phyloP scores from a whole-genome alignment of 2,329 filamentous ascomycete genomes.

The Venturiaceae sp. region DNA sequence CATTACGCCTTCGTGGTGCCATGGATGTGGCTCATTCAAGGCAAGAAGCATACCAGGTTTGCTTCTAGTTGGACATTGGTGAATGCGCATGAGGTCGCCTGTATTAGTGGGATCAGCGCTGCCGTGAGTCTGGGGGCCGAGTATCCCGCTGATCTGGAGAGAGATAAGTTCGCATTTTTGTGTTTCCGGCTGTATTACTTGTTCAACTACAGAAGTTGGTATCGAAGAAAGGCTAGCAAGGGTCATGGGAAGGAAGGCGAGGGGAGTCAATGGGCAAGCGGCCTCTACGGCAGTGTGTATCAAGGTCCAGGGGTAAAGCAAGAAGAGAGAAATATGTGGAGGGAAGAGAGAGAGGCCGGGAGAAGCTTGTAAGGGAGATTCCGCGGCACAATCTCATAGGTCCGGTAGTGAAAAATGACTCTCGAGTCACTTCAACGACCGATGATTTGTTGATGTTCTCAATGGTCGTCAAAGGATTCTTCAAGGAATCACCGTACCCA shows the following conservation, averaged over 20 bases:
- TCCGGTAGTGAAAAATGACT: too few species aligned
- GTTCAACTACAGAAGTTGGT: slow-evolving; percentile 53
- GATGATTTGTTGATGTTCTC: too few species aligned
- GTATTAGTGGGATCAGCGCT: slow-evolving; percentile 60
- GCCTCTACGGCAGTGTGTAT: slow-evolving; percentile 50
- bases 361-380: not conserved
- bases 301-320: slow-evolving; percentile 46
- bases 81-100: slow-evolving; percentile 61
- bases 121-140: slow-evolving; percentile 58
- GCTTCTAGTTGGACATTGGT: slow-evolving; percentile 62
- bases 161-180: slow-evolving; percentile 52
- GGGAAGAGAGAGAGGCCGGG: slow-evolving; percentile 31
- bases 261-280: slow-evolving; percentile 47
- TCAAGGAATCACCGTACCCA: too few species aligned
- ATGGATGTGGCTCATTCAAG: slow-evolving; percentile 63
- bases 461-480: too few species aligned
- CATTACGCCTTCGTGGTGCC: slow-evolving; percentile 59
- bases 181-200: slow-evolving; percentile 54
- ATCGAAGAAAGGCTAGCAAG: slow-evolving; percentile 31
- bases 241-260: slow-evolving; percentile 27
- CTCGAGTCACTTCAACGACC: too few species aligned
- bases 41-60: slow-evolving; percentile 51
- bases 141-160: slow-evolving; percentile 52
- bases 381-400: too few species aligned
- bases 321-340: slow-evolving; percentile 46